phyloP scores from a whole-genome alignment of 1,139 yeast genomes.

The Hyphopichia burtonii region DNA sequence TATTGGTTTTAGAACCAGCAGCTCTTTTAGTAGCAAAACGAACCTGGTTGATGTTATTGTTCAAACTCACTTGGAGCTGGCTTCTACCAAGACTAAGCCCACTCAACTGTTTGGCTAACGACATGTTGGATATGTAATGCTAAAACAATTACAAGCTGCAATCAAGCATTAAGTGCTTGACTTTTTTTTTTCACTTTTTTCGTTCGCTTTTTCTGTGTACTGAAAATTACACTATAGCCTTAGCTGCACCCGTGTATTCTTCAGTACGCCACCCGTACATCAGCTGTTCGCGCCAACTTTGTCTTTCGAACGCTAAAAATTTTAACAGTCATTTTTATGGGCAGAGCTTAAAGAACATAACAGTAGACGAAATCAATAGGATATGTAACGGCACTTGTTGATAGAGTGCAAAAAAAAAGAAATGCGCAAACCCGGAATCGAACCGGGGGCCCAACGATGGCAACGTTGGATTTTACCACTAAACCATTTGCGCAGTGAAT shows the following conservation, averaged over 20 bases:
- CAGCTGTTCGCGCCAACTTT: too few species aligned
- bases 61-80: constrained; percentile 2
- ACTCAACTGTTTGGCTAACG: constrained; percentile 2
- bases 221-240: too few species aligned
- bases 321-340: too few species aligned
- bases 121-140: neutral
- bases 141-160: neutral
- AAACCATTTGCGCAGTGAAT: constrained; percentile 12
- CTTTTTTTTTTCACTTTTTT: too few species aligned
- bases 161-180: neutral
- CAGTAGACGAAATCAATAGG: too few species aligned
- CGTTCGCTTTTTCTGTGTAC: too few species aligned
- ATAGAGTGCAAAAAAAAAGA: constrained; percentile 8
- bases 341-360: too few species aligned
- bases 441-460: constrained; percentile 17
- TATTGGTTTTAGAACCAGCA: constrained; percentile 89
- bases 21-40: constrained; percentile 94
- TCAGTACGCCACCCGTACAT: too few species aligned
- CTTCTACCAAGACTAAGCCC: neutral
- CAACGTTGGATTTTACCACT: constrained; percentile 16
- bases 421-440: constrained; percentile 16
- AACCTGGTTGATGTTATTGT: constrained; percentile 39
- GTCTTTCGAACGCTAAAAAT: too few species aligned
- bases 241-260: too few species aligned
- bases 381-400: too few species aligned